Evolutionary conservation across 176 grass and related monocot species (phyloP), one percentile per base, ranked within the genome.

Genomic region (Typha latifolia): DNA sequence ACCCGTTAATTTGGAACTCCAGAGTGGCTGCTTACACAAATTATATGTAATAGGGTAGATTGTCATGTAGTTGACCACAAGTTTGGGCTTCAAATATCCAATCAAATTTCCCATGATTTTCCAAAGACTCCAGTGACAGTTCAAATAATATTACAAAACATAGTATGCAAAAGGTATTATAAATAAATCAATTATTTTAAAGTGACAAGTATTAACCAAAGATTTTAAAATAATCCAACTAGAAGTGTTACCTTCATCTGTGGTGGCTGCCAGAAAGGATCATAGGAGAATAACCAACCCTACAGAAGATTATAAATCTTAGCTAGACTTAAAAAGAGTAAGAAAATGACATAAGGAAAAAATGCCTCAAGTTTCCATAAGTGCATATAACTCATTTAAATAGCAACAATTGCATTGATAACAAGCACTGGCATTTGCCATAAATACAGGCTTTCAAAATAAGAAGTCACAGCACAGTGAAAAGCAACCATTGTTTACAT

Each of bases 211-310:
- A 43, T 43, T 10, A 6, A 37, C 14, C 23, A 13, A 9, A 34
- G 1, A 63, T 29, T 63, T 63, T 31, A 3, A 32, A 14, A 14
- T 31, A 63, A 63, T 15, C 15, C 27, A 16, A 16, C 13, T 15
- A 7, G 24, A 32, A 14, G 16, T 13, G 23, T 32, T 57, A 95
- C 86, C 86, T 95, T 95, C 90, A 95, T 95, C 67, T 90, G 90
- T 26, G 80, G 90, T 47, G 90, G 86, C 67, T 90, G 47, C 90
- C 90, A 95, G 68, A 95, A 95, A 79, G 90, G 83, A 72, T 90
- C 90, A 69, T 95, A 95, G 48, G 81, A 82, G 83, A 95, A 95
- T 74, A 95, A 34, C 90, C 90, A 95, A 69, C 90, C 90, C 86
- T 95, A 72, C 37, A 76, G 50, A 65, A 18, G 19, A 47, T 64